A percentile compares a stretch with the other conserved stretches of the same genome.
These are phyloP conservation scores for Pythium rhizo-oryzae DNA, from an alignment of 352 stramenopile genomes.

Conservation along the genomic window DNA sequence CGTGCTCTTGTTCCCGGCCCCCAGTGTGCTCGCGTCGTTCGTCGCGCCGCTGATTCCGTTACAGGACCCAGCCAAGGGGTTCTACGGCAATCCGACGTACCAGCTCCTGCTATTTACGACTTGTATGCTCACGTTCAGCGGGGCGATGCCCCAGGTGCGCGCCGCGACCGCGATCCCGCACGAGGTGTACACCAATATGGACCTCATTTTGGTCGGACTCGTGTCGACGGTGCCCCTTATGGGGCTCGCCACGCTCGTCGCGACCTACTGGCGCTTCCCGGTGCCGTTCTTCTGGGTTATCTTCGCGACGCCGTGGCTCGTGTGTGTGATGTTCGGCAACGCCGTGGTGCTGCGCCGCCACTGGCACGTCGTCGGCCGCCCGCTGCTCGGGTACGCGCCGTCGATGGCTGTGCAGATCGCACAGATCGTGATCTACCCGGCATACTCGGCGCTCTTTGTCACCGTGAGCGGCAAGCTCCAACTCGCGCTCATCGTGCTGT, in stretches of 20 bases:
- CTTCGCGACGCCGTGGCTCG: neutral
- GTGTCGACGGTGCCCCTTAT: neutral
- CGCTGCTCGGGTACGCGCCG: conserved; percentile 1
- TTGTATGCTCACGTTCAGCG: neutral
- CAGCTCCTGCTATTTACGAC: neutral
- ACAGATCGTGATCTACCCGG: conserved; percentile 22
- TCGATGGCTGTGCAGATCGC: neutral
- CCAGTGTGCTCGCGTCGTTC: neutral
- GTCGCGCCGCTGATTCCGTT: neutral
- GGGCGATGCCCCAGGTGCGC: neutral
- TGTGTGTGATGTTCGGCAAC: neutral
- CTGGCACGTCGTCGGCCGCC: neutral
- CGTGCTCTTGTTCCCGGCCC: neutral
- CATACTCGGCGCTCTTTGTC: conserved; percentile 18
- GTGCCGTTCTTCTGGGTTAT: conserved; percentile 5
- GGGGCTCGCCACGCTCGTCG: neutral
- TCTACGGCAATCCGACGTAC: neutral
- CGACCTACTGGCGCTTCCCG: conserved; percentile 9
- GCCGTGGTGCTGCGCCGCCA: neutral
- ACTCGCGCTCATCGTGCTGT: conserved; percentile 11
- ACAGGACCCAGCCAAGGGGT: neutral
- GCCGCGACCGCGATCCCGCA: neutral
- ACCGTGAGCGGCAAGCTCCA: neutral
- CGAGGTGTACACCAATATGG: neutral
- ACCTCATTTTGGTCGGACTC: neutral